Conservation (phyloP, 192 early-diverging fungal species). For the Ramicandelaber brevisporus region DNA sequence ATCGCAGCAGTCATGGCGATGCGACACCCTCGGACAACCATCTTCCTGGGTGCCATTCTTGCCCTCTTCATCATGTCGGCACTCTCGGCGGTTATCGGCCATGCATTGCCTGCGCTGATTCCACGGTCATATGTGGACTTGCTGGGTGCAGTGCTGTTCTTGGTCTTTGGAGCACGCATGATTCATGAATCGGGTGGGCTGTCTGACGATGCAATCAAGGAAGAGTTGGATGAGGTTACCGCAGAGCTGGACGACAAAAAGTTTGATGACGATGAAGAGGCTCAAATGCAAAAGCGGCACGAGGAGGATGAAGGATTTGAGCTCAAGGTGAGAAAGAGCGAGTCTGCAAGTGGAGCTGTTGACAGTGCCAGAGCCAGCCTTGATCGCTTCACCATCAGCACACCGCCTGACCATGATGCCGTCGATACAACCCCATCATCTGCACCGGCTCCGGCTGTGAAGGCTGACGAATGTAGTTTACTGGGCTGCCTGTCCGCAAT, state of each 20-base stretch:
- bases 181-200: constrained; percentile 58
- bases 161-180: constrained; percentile 84
- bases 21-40: constrained; percentile 71
- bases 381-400: not conserved
- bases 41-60: constrained; percentile 71
- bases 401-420: constrained; percentile 3
- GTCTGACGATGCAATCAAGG: constrained; percentile 61
- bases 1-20: constrained; percentile 98
- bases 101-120: constrained; percentile 66
- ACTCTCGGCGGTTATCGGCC: constrained; percentile 79
- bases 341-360: constrained; percentile 1
- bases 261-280: constrained; percentile 24
- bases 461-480: constrained; percentile 9
- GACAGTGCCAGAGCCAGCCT: not conserved
- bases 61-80: constrained; percentile 87
- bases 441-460: constrained; percentile 1
- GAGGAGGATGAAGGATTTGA: constrained; percentile 25
- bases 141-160: constrained; percentile 60
- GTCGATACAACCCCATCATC: constrained; percentile 4
- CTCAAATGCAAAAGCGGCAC: constrained; percentile 21
- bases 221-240: constrained; percentile 83
- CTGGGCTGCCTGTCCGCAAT: constrained; percentile 37
- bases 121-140: constrained; percentile 70
- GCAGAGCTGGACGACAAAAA: constrained; percentile 55
- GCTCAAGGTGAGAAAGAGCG: constrained; percentile 4